Evolutionary conservation across 2,329 filamentous ascomycete genomes (phyloP).

Genomic region (Colletotrichum euphorbiae): DNA sequence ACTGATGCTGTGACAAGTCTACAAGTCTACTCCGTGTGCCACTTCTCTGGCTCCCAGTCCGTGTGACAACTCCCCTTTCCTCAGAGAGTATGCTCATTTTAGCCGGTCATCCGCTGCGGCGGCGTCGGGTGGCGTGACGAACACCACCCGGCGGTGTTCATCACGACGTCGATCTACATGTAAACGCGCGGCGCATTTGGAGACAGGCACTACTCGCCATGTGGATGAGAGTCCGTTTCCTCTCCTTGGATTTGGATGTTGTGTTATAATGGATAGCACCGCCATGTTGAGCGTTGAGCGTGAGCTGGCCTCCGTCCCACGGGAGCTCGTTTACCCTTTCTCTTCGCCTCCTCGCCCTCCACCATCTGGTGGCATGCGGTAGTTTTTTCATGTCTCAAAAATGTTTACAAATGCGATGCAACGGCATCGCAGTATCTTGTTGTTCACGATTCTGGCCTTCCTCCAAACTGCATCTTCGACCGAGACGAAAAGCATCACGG

Average conservation of each 20-base stretch:
- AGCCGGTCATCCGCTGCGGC: background rate
- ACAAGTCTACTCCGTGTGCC: too few species aligned
- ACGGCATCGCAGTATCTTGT: background rate
- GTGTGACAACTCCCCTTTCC: too few species aligned
- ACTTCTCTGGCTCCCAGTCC: too few species aligned
- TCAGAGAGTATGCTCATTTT: too few species aligned
- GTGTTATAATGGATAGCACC: slow-evolving; percentile 5
- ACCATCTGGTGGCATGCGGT: slow-evolving; percentile 1
- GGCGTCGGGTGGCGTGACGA: background rate
- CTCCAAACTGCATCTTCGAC: background rate
- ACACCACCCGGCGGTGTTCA: too few species aligned
- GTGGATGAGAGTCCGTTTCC: background rate
- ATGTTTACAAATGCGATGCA: slow-evolving; percentile 1
- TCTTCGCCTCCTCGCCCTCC: background rate
- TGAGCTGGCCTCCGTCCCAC: background rate
- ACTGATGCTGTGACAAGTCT: too few species aligned
- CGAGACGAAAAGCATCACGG: background rate
- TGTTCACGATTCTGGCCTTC: slow-evolving; percentile 1
- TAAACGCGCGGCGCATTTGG: slow-evolving; percentile 8
- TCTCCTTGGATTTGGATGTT: background rate
- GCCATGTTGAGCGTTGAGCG: background rate
- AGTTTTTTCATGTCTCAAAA: background rate
- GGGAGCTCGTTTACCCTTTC: background rate
- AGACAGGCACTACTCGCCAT: background rate
- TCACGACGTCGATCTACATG: background rate